A percentile compares a stretch with the other conserved stretches of the same genome.
Evolutionary conservation across 202 grass and related monocot genomes (phyloP).

Genomic region (Setaria viridis): DNA sequence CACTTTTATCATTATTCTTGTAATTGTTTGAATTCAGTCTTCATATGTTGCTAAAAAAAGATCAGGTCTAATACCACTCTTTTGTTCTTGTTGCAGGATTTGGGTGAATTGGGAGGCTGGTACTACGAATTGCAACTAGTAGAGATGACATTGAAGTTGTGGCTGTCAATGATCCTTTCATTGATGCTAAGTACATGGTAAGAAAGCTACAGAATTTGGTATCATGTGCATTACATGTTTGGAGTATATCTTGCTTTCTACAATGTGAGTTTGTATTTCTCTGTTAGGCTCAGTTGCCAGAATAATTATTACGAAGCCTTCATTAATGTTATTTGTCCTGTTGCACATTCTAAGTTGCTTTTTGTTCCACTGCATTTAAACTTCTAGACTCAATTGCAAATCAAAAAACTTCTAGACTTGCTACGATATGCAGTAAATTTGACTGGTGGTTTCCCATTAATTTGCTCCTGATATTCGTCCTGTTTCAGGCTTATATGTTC

Average conservation of each 20-base stretch:
- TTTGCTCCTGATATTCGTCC: constrained; percentile 7
- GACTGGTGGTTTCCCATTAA: neutral
- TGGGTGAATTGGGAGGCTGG: constrained; percentile 88
- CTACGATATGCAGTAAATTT: neutral
- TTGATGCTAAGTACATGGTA: constrained; percentile 99
- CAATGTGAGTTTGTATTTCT: neutral
- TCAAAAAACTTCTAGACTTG: neutral
- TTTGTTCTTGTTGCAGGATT: constrained; percentile 65
- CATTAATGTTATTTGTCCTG: neutral
- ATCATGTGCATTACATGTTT: neutral
- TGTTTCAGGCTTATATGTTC: constrained; percentile 86
- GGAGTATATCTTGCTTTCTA: constrained; percentile 11
- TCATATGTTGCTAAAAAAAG: neutral
- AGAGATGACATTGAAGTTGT: constrained; percentile 97
- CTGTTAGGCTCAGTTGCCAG: neutral
- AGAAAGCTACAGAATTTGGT: neutral
- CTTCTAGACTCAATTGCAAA: neutral
- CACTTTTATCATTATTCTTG: neutral
- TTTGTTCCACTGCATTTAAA: constrained; percentile 3
- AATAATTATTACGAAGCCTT: neutral
- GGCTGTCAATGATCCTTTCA: constrained; percentile 94
- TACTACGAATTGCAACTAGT: constrained; percentile 76
- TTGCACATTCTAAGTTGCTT: constrained; percentile 13
- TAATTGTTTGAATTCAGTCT: neutral
- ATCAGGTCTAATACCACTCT: neutral